Base-by-base conservation (phyloP, 106 monocot species). In the Agapanthus africanus region DNA sequence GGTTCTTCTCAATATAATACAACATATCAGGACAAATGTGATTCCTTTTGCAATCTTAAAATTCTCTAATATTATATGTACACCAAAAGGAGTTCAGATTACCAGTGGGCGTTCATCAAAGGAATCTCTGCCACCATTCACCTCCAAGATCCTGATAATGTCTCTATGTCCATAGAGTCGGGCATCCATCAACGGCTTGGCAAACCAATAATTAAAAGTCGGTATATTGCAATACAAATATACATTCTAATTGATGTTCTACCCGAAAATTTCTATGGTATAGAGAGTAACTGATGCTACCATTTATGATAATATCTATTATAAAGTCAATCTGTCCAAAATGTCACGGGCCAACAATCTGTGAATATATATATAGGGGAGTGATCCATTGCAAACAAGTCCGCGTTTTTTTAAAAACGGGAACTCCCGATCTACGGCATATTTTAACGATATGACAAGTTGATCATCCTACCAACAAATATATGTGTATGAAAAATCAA, bases 71-170 rank as follows among this genome's bases (percentile, higher is more conserved):
- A n/a, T n/a, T n/a, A n/a, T n/a, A n/a, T n/a, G n/a, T n/a, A n/a
- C n/a, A n/a, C n/a, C n/a, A n/a, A n/a, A n/a, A n/a, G n/a, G n/a
- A n/a, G n/a, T 6, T 16, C 25, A 11, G 10, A 4, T 40, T 65
- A 65, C 65, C 65, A 65, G 8, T 23, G 39, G 38, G 25, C 23
- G 39, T 26, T 65, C 65, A 26, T 65, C 40, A 65, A 65, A 65
- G 40, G 65, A 65, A 65, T 65, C 65, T 65, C 65, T 65, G 33
- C 65, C 65, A 23, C 65, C 65, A 65, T 65, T 65, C 40, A 65
- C 65, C 40, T 65, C 65, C 39, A 65, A 65, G 65, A 65, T 65
- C 40, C 65, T 65, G 65, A 38, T 40, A 39, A 65, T 65, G 25
- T 65, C 65, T 65, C 40, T 65, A 65, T 65, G 65, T 65, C 65